Base-by-base conservation (phyloP, 2,329 filamentous ascomycete genomes). In the Trichoderma brevicompactum region DNA sequence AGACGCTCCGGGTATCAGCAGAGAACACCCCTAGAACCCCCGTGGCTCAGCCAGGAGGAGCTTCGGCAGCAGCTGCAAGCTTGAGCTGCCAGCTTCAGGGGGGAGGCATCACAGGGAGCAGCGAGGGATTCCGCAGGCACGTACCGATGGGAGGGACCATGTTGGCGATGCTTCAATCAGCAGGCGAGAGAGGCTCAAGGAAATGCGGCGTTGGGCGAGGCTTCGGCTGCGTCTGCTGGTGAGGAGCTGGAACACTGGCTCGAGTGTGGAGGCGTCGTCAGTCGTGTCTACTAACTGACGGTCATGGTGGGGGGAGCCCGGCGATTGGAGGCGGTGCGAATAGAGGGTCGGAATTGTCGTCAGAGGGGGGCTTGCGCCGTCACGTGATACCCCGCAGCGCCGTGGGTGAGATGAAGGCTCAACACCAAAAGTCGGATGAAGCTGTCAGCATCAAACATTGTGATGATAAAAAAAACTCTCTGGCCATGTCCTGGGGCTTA, bases 81-180 rank as follows among this genome's bases (percentile, higher is more conserved):
- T 17, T n/a, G 19, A 32, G 53, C 53, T n/a, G 41, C 8, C 19
- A 43, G 36, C 17, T 49, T 60, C 56, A 50, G 59, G 15, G 48
- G 48, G 44, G 28, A 41, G 19, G 58, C 5, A 36, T 52, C 44
- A 40, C 19, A 50, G 52, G 53, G 66, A 68, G 59, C 38, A 41
- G 46, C 66, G 62, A 23, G 61, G 67, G 67, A 10, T 34, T 50
- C n/a, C 17, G 5, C 13, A 36, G 54, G 34, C 32, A 77, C 80
- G 73, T 79, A 85, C 83, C 83, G 78, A 86, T 86, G 72, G 84
- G 83, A 70, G 83, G 79, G 69, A 78, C 80, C 84, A 86, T 86
- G 65, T 76, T 78, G 70, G 71, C 71, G 68, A 72, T 68, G 69
- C 68, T 68, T 68, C 68, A 66, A 56, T 68, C 49, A 43, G 61